Percentiles rank a stretch among this genome's conserved stretches.
Conservation (phyloP, 2,329 filamentous ascomycete species). For the Ilyonectria robusta region DNA sequence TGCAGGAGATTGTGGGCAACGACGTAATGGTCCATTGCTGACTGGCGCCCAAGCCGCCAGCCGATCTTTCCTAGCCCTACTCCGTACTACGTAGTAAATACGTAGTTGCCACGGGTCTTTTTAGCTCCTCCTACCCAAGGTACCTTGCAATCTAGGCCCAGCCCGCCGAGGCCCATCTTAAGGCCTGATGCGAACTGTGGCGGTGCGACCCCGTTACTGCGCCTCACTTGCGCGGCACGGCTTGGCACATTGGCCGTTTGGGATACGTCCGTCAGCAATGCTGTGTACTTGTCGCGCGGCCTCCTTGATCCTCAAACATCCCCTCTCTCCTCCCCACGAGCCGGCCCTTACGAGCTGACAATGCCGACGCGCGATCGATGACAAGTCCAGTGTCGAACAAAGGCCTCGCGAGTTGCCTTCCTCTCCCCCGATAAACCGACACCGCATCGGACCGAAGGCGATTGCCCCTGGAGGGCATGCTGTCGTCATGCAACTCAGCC, state of each 20-base stretch:
- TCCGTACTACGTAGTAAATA: conserved; percentile 3
- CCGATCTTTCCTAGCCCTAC: conserved; percentile 11
- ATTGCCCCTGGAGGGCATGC: conserved; percentile 59
- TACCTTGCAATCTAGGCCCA: conserved; percentile 14
- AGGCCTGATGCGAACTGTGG: conserved; percentile 37
- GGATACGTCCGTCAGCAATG: conserved; percentile 40
- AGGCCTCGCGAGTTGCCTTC: conserved; percentile 24
- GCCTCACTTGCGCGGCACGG: conserved; percentile 33
- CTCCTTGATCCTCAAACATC: conserved; percentile 10
- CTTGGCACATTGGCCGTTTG: conserved; percentile 34
- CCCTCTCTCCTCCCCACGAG: conserved; percentile 4
- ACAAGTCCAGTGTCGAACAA: conserved; percentile 26
- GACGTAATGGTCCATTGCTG: conserved; percentile 25
- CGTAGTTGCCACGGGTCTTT: conserved; percentile 39
- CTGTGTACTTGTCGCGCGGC: conserved; percentile 25
- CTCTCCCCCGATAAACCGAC: conserved; percentile 30
- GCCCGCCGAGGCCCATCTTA: conserved; percentile 29
- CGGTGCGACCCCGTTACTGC: conserved; percentile 42
- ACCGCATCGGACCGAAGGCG: conserved; percentile 31
- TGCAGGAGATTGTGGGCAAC: conserved; percentile 11
- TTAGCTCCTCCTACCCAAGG: conserved; percentile 33
- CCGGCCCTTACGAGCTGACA: conserved; percentile 23
- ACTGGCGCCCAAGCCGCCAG: conserved; percentile 35
- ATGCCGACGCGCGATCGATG: conserved; percentile 37
- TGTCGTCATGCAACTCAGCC: conserved; percentile 72